A percentile compares a stretch with the other conserved stretches of the same genome.
Conservation (phyloP, 805 yeast genomes). For the Lipomyces sp. region DNA sequence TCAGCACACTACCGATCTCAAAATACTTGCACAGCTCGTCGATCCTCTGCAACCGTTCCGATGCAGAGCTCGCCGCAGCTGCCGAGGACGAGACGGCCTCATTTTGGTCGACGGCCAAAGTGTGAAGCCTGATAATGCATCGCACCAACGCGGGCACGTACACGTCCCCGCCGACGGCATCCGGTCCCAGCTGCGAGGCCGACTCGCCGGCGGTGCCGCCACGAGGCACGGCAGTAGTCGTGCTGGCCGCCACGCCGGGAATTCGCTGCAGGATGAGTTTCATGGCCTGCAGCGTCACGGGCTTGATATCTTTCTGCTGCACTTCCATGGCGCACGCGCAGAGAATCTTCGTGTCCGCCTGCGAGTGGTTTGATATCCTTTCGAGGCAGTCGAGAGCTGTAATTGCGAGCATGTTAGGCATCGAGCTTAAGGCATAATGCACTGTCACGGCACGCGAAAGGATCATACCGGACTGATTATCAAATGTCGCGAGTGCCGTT, state of each 20-base stretch:
- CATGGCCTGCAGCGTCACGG: constrained; percentile 18
- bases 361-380: constrained; percentile 1
- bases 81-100: too few species aligned
- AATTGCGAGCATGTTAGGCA: too few species aligned
- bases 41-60: background rate
- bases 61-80: too few species aligned
- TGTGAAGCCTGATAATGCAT: constrained; percentile 16
- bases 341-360: constrained; percentile 3
- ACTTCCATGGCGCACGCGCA: constrained; percentile 23
- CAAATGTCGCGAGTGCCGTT: constrained; percentile 10
- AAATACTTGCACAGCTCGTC: constrained; percentile 13
- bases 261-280: constrained; percentile 5
- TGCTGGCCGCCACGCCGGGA: background rate
- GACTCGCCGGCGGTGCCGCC: background rate
- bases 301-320: constrained; percentile 15
- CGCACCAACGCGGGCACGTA: constrained; percentile 16
- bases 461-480: constrained; percentile 9
- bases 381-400: constrained; percentile 10
- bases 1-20: constrained; percentile 18
- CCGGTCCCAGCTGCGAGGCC: background rate
- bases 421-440: too few species aligned
- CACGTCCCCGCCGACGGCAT: background rate
- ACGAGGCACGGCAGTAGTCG: too few species aligned
- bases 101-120: constrained; percentile 1
- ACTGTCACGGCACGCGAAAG: too few species aligned